Conservation (phyloP, 1,139 yeast species). For the Candida sp. region DNA sequence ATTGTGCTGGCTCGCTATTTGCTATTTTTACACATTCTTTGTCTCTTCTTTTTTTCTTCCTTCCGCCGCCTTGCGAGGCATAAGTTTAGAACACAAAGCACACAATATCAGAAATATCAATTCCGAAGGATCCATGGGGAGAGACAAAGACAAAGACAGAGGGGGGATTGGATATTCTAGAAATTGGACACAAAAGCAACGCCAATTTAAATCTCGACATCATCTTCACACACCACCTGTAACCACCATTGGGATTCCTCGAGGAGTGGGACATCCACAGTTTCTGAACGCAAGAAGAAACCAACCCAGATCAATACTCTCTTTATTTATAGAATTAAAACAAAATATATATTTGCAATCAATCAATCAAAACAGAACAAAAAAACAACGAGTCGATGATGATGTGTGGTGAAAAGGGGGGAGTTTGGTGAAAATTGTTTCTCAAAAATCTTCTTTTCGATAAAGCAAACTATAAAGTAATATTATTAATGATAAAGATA, state of each 20-base stretch:
- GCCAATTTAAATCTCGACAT: too few relatives aligned
- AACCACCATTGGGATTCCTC: not conserved
- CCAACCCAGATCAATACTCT: not conserved
- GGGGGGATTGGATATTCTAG: not conserved
- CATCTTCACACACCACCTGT: too few relatives aligned
- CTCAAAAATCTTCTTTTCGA: not conserved
- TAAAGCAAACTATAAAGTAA: slow-evolving; percentile 1
- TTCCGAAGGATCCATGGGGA: slow-evolving; percentile 1
- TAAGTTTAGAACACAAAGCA: not conserved
- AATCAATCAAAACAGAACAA: not conserved
- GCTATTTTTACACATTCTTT: not conserved
- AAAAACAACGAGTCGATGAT: not conserved
- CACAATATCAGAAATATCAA: not conserved
- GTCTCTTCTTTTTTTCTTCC: not conserved
- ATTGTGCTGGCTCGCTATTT: not conserved
- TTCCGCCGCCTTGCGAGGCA: not conserved
- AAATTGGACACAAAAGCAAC: not conserved
- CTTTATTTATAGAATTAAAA: not conserved
- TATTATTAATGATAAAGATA: not conserved
- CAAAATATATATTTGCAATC: not conserved
- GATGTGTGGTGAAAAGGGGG: too few relatives aligned
- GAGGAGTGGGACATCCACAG: not conserved
- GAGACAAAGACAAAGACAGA: not conserved
- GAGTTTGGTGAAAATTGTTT: too few relatives aligned
- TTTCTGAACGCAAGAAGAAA: not conserved